phyloP scores from a whole-genome alignment of 2,329 filamentous ascomycete genomes.

The Aspergillus viridinutans region DNA sequence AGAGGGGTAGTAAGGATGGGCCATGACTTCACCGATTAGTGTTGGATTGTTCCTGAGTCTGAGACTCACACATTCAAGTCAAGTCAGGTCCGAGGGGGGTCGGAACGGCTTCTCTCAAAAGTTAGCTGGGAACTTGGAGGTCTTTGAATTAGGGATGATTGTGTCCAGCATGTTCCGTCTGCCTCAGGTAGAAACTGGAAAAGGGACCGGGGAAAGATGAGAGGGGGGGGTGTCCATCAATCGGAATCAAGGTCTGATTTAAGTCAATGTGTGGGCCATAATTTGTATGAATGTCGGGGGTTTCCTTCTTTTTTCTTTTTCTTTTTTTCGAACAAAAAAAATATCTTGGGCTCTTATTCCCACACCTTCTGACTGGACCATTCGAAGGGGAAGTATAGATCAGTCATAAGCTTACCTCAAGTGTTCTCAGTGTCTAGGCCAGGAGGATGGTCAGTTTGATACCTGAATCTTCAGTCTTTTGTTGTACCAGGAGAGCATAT shows the following conservation, averaged over 20 bases:
- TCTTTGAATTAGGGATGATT: slow-evolving; percentile 16
- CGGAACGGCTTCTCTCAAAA: slow-evolving; percentile 8
- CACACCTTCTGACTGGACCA: slow-evolving; percentile 1
- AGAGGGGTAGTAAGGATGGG: slow-evolving; percentile 17
- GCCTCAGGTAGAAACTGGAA: slow-evolving; percentile 15
- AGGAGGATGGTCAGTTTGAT: slow-evolving; percentile 16
- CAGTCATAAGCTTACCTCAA: slow-evolving; percentile 8
- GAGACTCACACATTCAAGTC: slow-evolving; percentile 16
- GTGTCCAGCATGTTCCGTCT: slow-evolving; percentile 15
- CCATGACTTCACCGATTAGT: slow-evolving; percentile 21
- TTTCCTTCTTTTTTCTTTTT: slow-evolving; percentile 4
- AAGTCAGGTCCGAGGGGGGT: slow-evolving; percentile 6
- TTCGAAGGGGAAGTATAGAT: slow-evolving; percentile 2
- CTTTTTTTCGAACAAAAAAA: slow-evolving; percentile 3
- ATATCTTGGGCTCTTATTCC: neutral
- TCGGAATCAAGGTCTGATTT: slow-evolving; percentile 29
- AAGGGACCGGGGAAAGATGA: slow-evolving; percentile 18
- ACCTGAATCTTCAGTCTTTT: slow-evolving; percentile 15
- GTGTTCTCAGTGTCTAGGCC: slow-evolving; percentile 5
- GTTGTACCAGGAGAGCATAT: slow-evolving; percentile 28
- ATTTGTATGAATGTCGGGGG: slow-evolving; percentile 21
- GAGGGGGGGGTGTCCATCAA: slow-evolving; percentile 13
- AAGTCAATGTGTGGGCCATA: slow-evolving; percentile 28
- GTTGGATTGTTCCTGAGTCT: slow-evolving; percentile 8
- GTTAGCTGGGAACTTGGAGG: slow-evolving; percentile 11